Evolutionary conservation across 225 moss, liverwort and hornwort genomes (phyloP).

Genomic region (Ulota crispa): DNA sequence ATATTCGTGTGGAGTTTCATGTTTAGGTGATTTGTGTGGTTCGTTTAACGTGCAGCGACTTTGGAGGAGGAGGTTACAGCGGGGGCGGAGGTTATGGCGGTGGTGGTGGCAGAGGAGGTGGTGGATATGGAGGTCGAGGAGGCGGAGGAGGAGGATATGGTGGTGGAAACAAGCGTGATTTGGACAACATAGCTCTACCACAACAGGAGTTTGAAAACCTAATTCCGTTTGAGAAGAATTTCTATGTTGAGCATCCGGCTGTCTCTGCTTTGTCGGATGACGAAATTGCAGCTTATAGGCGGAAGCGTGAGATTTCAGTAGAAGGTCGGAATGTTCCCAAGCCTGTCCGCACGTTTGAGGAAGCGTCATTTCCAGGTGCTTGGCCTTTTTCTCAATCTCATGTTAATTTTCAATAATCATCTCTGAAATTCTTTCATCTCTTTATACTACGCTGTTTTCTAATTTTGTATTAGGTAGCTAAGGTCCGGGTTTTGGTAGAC

Average conservation of each 20-base stretch:
- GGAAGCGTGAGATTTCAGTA: constrained; percentile 81
- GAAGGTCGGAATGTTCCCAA: constrained; percentile 80
- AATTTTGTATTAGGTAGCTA: neutral
- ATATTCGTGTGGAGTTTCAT: neutral
- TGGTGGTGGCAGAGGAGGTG: constrained; percentile 38
- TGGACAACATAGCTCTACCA: constrained; percentile 69
- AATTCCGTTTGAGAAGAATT: constrained; percentile 90
- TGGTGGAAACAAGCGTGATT: constrained; percentile 62
- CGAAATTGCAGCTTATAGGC: constrained; percentile 63
- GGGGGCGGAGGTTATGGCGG: constrained; percentile 60
- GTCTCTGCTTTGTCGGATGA: constrained; percentile 76
- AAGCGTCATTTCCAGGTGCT: constrained; percentile 87
- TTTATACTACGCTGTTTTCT: neutral
- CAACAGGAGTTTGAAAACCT: constrained; percentile 84
- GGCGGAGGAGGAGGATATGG: constrained; percentile 48
- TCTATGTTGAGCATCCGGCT: constrained; percentile 90
- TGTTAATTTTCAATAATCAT: neutral
- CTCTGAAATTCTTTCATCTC: neutral
- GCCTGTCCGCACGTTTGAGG: constrained; percentile 90
- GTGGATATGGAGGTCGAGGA: constrained; percentile 50
- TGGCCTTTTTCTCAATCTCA: neutral
- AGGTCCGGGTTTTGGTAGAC: neutral
- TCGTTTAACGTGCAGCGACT: constrained; percentile 47
- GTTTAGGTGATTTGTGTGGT: neutral
- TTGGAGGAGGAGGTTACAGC: constrained; percentile 62